Percentiles rank a stretch among this genome's conserved stretches.
These are phyloP conservation scores for Sugiyamaella marilandica DNA, from an alignment of 805 yeast species.

Conservation along the genomic window DNA sequence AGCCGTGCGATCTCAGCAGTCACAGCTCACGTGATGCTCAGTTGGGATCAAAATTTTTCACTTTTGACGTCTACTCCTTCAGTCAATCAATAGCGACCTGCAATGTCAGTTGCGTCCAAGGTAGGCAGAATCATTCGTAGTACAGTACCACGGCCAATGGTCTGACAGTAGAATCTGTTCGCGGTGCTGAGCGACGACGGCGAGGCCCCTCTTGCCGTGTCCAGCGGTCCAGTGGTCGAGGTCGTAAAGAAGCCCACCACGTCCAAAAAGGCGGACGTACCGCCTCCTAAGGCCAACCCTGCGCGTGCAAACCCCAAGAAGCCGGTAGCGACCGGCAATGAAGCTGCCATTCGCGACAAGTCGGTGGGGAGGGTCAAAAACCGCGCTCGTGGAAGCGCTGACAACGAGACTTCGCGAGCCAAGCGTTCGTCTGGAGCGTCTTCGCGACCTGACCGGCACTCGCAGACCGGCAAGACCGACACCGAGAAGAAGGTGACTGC, in stretches of 20 bases:
- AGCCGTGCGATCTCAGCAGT: background rate
- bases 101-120: conserved; percentile 27
- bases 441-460: conserved; percentile 66
- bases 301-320: conserved; percentile 59
- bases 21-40: background rate
- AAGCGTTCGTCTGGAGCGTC: conserved; percentile 51
- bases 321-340: conserved; percentile 56
- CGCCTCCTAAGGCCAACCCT: conserved; percentile 57
- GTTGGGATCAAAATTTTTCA: conserved; percentile 14
- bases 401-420: conserved; percentile 40
- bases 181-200: conserved; percentile 24
- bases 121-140: conserved; percentile 9
- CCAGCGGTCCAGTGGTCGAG: conserved; percentile 10
- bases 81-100: conserved; percentile 4
- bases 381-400: conserved; percentile 37
- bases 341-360: conserved; percentile 76
- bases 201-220: conserved; percentile 13
- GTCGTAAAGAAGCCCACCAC: conserved; percentile 77
- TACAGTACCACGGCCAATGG: background rate
- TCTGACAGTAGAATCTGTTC: conserved; percentile 19
- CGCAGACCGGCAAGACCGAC: conserved; percentile 79
- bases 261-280: conserved; percentile 73
- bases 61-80: background rate
- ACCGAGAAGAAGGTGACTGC: conserved; percentile 75
- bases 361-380: conserved; percentile 61